Evolutionary conservation across 176 grass and related monocot species (phyloP).

Genomic region (Puya raimondii): DNA sequence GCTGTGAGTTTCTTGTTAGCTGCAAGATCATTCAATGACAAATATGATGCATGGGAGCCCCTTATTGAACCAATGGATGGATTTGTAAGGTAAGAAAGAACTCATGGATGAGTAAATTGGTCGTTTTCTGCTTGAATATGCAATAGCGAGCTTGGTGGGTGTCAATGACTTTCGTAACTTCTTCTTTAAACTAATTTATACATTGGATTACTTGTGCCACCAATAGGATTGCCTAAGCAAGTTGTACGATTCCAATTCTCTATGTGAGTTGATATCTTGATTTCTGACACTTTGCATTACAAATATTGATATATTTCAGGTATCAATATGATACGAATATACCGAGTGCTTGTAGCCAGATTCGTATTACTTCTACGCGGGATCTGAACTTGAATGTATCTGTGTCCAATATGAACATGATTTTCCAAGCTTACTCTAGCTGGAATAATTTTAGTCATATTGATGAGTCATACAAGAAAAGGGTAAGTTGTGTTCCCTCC

Average conservation of each 20-base stretch:
- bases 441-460: conserved; percentile 89
- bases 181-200: not conserved
- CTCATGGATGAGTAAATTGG: conserved; percentile 2
- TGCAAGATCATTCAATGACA: conserved; percentile 93
- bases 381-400: conserved; percentile 85
- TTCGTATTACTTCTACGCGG: conserved; percentile 79
- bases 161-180: not conserved
- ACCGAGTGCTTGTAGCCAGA: conserved; percentile 60
- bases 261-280: not conserved
- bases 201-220: not conserved
- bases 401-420: conserved; percentile 88
- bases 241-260: not conserved
- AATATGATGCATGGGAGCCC: conserved; percentile 83
- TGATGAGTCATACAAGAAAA: conserved; percentile 67
- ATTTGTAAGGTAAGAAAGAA: conserved; percentile 64
- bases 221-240: not conserved
- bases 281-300: conserved; percentile 17
- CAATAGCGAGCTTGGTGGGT: not conserved
- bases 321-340: conserved; percentile 79
- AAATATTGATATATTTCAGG: conserved; percentile 41
- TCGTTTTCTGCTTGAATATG: not conserved
- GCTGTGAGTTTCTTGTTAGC: conserved; percentile 67
- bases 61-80: conserved; percentile 89
- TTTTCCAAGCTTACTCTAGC: conserved; percentile 96
- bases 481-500: conserved; percentile 22